Evolutionary conservation across 345 rosid genomes (phyloP).

Genomic region (Gossypium longicalyx): DNA sequence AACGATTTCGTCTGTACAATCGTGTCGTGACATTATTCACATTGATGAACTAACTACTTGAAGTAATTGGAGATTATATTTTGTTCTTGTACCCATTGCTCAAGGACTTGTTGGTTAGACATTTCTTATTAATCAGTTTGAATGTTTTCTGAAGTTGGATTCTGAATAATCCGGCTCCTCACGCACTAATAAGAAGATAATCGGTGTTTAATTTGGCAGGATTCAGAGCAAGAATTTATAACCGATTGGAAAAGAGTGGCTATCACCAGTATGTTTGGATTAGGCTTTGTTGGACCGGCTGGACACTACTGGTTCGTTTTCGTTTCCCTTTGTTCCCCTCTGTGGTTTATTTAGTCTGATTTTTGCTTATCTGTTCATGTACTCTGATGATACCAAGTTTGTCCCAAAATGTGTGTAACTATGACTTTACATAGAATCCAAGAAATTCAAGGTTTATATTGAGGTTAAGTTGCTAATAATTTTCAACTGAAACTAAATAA

Average conservation of each 20-base stretch:
- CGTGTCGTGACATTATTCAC: background rate
- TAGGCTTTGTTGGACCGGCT: conserved; percentile 82
- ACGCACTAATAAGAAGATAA: conserved; percentile 12
- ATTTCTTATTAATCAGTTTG: conserved; percentile 7
- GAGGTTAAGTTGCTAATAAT: background rate
- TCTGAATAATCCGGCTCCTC: background rate
- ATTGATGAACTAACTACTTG: background rate
- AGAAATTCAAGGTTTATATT: background rate
- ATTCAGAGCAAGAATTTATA: conserved; percentile 45
- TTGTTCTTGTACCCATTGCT: background rate
- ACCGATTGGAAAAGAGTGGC: conserved; percentile 78
- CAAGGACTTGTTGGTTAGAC: background rate
- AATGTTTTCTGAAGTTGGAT: background rate
- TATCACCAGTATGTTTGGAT: conserved; percentile 64
- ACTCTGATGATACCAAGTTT: background rate
- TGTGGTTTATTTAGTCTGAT: conserved; percentile 3
- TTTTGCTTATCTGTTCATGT: background rate
- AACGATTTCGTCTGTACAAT: background rate
- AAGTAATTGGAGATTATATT: background rate
- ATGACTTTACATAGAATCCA: background rate
- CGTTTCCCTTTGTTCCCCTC: conserved; percentile 9
- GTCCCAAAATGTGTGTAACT: background rate
- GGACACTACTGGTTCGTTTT: conserved; percentile 77
- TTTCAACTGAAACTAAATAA: too few species aligned
- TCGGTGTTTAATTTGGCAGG: conserved; percentile 34